These are phyloP conservation scores for Phialophora verrucosa DNA, from an alignment of 2,329 filamentous ascomycete genomes.

Conservation along the genomic window DNA sequence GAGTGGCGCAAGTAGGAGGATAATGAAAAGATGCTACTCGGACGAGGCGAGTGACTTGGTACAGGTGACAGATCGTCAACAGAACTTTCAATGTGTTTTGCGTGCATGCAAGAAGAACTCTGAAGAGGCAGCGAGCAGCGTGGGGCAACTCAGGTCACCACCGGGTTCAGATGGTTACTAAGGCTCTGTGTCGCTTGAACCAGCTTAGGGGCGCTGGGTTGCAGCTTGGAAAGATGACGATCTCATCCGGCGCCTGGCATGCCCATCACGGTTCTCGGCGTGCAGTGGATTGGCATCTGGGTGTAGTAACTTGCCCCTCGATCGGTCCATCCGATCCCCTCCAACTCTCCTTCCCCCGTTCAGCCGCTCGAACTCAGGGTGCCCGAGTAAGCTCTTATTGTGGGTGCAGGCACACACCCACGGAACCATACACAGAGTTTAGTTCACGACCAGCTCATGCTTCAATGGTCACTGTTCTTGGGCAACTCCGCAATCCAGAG, in stretches of 20 bases:
- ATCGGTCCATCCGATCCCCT: background rate
- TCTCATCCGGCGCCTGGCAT: conserved; percentile 1
- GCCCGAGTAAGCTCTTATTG: background rate
- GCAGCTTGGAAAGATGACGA: conserved; percentile 8
- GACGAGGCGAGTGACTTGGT: conserved; percentile 8
- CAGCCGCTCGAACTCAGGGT: background rate
- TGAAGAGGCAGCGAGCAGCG: conserved; percentile 12
- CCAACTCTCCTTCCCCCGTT: background rate
- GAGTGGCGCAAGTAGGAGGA: conserved; percentile 3
- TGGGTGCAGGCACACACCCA: background rate
- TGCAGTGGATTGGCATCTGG: background rate
- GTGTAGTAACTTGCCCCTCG: background rate
- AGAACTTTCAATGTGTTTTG: conserved; percentile 3
- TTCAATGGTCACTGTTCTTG: background rate
- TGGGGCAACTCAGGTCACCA: conserved; percentile 8
- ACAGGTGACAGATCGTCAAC: background rate
- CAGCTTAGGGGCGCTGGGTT: background rate
- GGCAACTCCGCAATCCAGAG: background rate
- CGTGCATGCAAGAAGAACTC: conserved; percentile 8
- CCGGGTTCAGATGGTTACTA: conserved; percentile 7
- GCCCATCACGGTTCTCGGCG: background rate
- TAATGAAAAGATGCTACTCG: background rate
- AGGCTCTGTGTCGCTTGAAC: conserved; percentile 7
- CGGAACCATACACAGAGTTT: background rate
- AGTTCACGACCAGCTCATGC: background rate